Evolutionary conservation across 768 basidiomycete species (phyloP).

Genomic region (Psilocybe azurescens): DNA sequence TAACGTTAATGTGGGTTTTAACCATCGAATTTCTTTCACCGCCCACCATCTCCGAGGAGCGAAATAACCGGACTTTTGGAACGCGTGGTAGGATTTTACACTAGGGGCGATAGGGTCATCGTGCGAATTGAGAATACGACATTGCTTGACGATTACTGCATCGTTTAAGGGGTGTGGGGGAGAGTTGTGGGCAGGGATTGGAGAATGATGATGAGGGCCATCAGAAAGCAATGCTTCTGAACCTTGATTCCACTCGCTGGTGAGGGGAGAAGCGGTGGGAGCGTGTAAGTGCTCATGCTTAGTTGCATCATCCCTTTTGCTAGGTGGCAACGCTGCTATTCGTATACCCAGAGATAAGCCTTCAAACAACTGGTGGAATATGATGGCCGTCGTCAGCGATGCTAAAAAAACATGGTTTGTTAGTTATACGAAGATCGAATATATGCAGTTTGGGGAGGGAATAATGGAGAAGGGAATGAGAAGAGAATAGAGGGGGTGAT

Average conservation of each 20-base stretch:
- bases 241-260: conserved; percentile 1
- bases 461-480: too few species aligned
- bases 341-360: conserved; percentile 84
- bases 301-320: conserved; percentile 11
- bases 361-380: conserved; percentile 87
- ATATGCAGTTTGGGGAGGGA: not conserved
- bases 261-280: not conserved
- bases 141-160: not conserved
- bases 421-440: not conserved
- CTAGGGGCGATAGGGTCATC: not conserved
- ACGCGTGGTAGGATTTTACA: not conserved
- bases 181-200: not conserved
- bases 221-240: not conserved
- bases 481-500: too few species aligned
- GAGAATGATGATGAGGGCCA: not conserved
- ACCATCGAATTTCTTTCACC: conserved; percentile 32
- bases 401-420: conserved; percentile 41
- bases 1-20: conserved; percentile 59
- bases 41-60: conserved; percentile 9
- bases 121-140: too few species aligned
- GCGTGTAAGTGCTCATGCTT: conserved; percentile 2
- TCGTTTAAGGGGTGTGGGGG: not conserved
- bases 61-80: not conserved
- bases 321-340: conserved; percentile 68
- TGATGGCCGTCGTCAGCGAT: conserved; percentile 73